Base-by-base conservation (phyloP, 2,329 filamentous ascomycete genomes). In the Ceratocystis eucalypticola region DNA sequence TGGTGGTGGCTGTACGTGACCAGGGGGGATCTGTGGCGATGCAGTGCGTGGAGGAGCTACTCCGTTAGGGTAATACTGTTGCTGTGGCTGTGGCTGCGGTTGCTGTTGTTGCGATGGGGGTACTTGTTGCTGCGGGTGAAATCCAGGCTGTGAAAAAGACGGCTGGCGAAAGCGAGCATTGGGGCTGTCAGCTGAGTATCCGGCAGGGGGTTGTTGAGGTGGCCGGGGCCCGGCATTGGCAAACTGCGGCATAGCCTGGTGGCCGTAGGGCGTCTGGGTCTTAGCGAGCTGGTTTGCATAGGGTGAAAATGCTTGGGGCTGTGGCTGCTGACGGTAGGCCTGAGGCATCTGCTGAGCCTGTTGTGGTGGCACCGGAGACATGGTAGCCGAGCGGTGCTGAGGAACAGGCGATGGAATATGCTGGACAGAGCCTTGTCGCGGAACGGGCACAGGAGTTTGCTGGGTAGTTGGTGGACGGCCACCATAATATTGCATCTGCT, bases 281-380 rank as follows among this genome's bases (percentile, higher is more conserved):
- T 84, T 84, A 62, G 77, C 78, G 64, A 82, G 74, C 70, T 80
- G 80, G 6, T 79, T 78, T 3, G 78, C 76, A 69, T 79, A 83
- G 71, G 82, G 84, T 66, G 79, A 77, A 45, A 80, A 77, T 2
- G 59, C 50, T 5, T 65, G 55, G 5, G 65, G 64, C 25, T 64
- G 68, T 7, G 61, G 61, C 45, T 68, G 67, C 17, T 59, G 61
- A n/a, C 74, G 74, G 10, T 73, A 71, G 17, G 75, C 72, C 57
- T 74, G 72, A 7, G 72, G 74, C 66, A 71, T 73, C n/a, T 72
- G 72, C 67, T 74, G 72, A 41, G 6, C 66, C 66, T 46, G 61
- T 61, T 62, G 57, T 22, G 48, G 59, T 1, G 72, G 69, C 25
- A 73, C 71, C 46, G 74, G 72, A 25, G 71, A 73, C 70, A 73